Evolutionary conservation across 192 early-diverging fungal species (phyloP), one percentile per base, ranked within the genome.

Genomic region (Entomortierella lignicola): DNA sequence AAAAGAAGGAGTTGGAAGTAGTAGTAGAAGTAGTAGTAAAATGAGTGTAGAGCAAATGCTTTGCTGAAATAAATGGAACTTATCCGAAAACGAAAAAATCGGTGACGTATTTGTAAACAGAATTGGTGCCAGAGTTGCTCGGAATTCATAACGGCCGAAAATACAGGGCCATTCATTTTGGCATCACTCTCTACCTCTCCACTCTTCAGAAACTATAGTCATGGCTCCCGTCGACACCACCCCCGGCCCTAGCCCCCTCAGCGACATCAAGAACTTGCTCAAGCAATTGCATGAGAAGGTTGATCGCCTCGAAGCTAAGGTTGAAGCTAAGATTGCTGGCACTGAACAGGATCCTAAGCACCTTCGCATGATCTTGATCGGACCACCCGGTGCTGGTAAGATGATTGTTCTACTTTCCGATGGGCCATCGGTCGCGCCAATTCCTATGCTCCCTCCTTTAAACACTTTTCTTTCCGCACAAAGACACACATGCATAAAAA

Each of bases 311-410:
- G 44, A 47, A 47, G 44, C 44, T 20, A 47, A 47, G 44, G 51
- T 68, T 43, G 55, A 70, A 11, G 29, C 55, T 31, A 60, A 69
- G 51, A 37, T 37, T 47, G 39, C 51, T 20, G 44, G 58, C 51
- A 80, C 66, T 59, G 71, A 80, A 4, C 69, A 74, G 71, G 66
- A 79, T 4, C 72, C 70, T 39, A 75, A 75, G 68, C 20, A n/a
- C 52, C 75, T 88, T 52, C 90, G 91, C 82, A 92, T 92, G 91
- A 85, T 94, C 66, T 91, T 98, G 87, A 95, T 96, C 90, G 94
- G 94, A 54, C 94, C 95, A 23, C 94, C 94, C 50, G 95, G 96
- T 85, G 92, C 91, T 29, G 93, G 92, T 89, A 90, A 83, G 86
- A 87, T 57, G 41, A 60, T 74, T 42, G 50, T 44, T 5, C 15